phyloP scores from a whole-genome alignment of 192 early-diverging fungal genomes.

The Coemansia sp. region DNA sequence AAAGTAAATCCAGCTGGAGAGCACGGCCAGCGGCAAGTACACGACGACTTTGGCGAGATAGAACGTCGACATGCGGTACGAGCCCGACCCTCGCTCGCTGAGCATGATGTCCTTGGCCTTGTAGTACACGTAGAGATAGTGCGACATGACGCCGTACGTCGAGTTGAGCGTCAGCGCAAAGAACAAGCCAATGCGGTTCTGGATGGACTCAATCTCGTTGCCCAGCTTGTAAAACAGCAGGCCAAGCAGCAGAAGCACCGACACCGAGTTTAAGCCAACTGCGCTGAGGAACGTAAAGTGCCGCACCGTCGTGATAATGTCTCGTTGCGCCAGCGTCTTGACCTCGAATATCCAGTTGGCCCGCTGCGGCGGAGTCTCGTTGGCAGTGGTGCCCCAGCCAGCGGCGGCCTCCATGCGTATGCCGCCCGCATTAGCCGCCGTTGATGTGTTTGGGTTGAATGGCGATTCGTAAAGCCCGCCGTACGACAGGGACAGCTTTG shows the following conservation, averaged over 20 bases:
- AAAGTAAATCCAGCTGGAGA: constrained; percentile 55
- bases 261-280: constrained; percentile 54
- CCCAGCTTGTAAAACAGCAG: constrained; percentile 60
- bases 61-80: constrained; percentile 66
- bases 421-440: constrained; percentile 7
- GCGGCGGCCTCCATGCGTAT: constrained; percentile 7
- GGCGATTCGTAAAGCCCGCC: constrained; percentile 47
- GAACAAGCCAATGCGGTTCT: constrained; percentile 57
- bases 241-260: constrained; percentile 56
- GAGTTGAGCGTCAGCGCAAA: constrained; percentile 60
- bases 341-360: constrained; percentile 46
- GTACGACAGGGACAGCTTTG: constrained; percentile 45
- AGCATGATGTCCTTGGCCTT: constrained; percentile 61
- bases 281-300: constrained; percentile 50
- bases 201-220: constrained; percentile 53
- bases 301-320: constrained; percentile 46
- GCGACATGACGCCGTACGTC: constrained; percentile 64
- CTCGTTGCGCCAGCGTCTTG: constrained; percentile 42
- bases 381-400: constrained; percentile 20
- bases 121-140: constrained; percentile 57
- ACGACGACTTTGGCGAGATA: constrained; percentile 66
- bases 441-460: constrained; percentile 20
- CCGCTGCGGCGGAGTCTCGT: constrained; percentile 30
- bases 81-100: constrained; percentile 66
- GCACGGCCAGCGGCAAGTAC: constrained; percentile 49